Conservation (phyloP, 371 early-diverging fungal species). For the Lichtheimia ramosa region DNA sequence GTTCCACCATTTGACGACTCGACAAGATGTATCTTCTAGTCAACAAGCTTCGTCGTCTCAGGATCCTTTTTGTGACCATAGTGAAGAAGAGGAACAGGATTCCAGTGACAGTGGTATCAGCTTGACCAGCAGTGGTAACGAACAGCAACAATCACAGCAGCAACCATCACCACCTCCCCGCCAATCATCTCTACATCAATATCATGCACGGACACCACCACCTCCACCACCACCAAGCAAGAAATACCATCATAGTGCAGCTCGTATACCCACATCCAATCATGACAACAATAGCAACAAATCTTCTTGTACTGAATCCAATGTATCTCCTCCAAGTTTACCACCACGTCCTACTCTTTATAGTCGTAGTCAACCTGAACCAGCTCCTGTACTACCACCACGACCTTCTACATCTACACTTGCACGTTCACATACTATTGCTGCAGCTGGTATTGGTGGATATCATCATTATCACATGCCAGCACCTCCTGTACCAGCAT, state of each 20-base stretch:
- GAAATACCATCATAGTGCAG: constrained; percentile 40
- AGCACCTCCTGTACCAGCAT: not conserved
- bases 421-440: constrained; percentile 35
- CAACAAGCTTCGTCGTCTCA: not conserved
- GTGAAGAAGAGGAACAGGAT: constrained; percentile 9
- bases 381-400: constrained; percentile 37
- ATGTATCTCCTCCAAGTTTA: constrained; percentile 9
- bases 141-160: constrained; percentile 6
- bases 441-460: not conserved
- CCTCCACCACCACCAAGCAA: constrained; percentile 44
- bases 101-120: constrained; percentile 7
- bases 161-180: constrained; percentile 11
- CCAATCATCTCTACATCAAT: too few relatives aligned
- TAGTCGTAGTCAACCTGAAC: constrained; percentile 6
- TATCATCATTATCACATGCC: constrained; percentile 4
- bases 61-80: constrained; percentile 22
- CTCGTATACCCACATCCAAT: constrained; percentile 10
- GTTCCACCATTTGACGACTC: constrained; percentile 11
- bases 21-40: too few relatives aligned
- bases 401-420: constrained; percentile 37
- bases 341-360: constrained; percentile 15
- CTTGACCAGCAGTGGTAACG: constrained; percentile 1
- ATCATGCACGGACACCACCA: constrained; percentile 22
- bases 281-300: constrained; percentile 7
- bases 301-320: not conserved